These are phyloP conservation scores for Penicillium decumbens DNA, from an alignment of 2,329 filamentous ascomycete genomes.

Conservation along the genomic window DNA sequence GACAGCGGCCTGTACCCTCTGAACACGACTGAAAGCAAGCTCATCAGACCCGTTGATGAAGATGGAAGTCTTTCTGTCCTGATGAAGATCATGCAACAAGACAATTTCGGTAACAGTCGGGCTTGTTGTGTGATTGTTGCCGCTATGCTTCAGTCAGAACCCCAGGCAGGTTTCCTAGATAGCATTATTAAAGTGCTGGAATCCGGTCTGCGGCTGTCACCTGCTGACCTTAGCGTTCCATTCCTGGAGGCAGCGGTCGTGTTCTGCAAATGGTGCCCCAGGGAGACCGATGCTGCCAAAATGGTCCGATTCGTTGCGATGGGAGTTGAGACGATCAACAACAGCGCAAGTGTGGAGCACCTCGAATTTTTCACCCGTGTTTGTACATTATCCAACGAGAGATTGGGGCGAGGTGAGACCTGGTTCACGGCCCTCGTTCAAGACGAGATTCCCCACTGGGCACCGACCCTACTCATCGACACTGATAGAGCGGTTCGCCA, in stretches of 20 bases:
- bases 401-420: slow-evolving; percentile 29
- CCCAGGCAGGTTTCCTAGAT: slow-evolving; percentile 45
- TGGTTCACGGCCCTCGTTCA: slow-evolving; percentile 38
- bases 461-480: slow-evolving; percentile 51
- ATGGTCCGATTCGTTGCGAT: slow-evolving; percentile 43
- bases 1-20: slow-evolving; percentile 32
- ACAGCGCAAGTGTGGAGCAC: slow-evolving; percentile 47
- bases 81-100: slow-evolving; percentile 61
- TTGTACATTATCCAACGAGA: slow-evolving; percentile 42
- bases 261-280: slow-evolving; percentile 48
- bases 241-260: slow-evolving; percentile 56
- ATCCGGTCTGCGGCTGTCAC: slow-evolving; percentile 51
- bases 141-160: slow-evolving; percentile 52
- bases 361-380: slow-evolving; percentile 51
- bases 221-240: slow-evolving; percentile 47
- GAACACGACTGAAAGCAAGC: slow-evolving; percentile 31
- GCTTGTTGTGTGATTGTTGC: slow-evolving; percentile 55
- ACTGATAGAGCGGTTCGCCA: slow-evolving; percentile 45
- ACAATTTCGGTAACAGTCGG: slow-evolving; percentile 48
- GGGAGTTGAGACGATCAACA: slow-evolving; percentile 47
- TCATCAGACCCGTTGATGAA: slow-evolving; percentile 33
- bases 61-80: slow-evolving; percentile 40
- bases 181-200: slow-evolving; percentile 53
- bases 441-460: slow-evolving; percentile 47
- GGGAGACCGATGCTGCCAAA: slow-evolving; percentile 34